Conservation (phyloP, 371 early-diverging fungal genomes). For the Coelomomyces lativittatus region DNA sequence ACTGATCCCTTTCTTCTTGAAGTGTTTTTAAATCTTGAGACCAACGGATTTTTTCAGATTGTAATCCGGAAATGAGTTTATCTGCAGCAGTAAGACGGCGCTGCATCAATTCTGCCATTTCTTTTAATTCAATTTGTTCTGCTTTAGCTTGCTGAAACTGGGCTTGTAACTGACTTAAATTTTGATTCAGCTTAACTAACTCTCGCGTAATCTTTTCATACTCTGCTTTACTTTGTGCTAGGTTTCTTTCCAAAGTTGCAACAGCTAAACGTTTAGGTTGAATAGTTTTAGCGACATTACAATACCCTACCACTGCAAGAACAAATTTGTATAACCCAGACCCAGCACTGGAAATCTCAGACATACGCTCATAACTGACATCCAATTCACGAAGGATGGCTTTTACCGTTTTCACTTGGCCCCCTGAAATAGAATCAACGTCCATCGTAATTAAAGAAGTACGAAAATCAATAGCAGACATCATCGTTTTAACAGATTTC, state of each 20-base stretch:
- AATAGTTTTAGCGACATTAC: slow-evolving; percentile 41
- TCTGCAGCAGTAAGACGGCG: slow-evolving; percentile 35
- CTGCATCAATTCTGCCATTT: slow-evolving; percentile 45
- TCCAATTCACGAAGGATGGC: slow-evolving; percentile 34
- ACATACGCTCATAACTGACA: slow-evolving; percentile 26
- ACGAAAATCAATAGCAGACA: slow-evolving; percentile 39
- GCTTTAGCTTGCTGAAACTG: slow-evolving; percentile 35
- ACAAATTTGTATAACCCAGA: slow-evolving; percentile 36
- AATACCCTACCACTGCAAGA: slow-evolving; percentile 38
- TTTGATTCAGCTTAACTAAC: slow-evolving; percentile 18
- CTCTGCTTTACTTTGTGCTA: slow-evolving; percentile 30
- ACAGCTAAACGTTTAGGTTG: slow-evolving; percentile 39
- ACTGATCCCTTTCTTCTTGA: slow-evolving; percentile 23
- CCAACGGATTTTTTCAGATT: slow-evolving; percentile 38
- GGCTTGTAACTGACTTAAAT: slow-evolving; percentile 19
- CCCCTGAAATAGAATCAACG: slow-evolving; percentile 24
- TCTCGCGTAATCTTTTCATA: slow-evolving; percentile 36
- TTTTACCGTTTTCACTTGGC: slow-evolving; percentile 32
- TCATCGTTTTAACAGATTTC: slow-evolving; percentile 46
- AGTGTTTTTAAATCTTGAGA: slow-evolving; percentile 20
- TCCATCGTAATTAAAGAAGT: slow-evolving; percentile 23
- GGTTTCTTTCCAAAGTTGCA: slow-evolving; percentile 28
- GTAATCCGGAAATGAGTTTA: slow-evolving; percentile 38
- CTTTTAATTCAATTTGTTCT: slow-evolving; percentile 37
- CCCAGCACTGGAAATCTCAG: slow-evolving; percentile 38